Conservation (phyloP, 2,329 filamentous ascomycete species). For the Arthrobotrys musiformis region DNA sequence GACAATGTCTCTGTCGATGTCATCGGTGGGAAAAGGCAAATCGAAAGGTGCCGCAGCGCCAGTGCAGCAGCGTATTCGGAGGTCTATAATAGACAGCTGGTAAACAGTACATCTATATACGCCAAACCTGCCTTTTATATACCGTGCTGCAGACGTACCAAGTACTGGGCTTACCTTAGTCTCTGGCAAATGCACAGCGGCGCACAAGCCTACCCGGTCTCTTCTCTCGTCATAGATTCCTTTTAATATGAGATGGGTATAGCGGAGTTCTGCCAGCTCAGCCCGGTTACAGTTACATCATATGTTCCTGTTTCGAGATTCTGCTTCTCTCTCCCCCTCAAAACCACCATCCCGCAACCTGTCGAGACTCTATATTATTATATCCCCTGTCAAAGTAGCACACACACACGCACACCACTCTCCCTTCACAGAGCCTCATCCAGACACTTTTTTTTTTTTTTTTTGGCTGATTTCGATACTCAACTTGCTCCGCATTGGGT, state of each 20-base stretch:
- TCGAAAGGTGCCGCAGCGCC: background rate
- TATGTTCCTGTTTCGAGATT: slow-evolving; percentile 9
- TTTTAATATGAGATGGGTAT: background rate
- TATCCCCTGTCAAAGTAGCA: slow-evolving; percentile 19
- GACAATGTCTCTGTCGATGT: slow-evolving; percentile 5
- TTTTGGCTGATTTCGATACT: slow-evolving; percentile 9
- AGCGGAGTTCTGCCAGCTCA: slow-evolving; percentile 24
- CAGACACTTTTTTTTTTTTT: background rate
- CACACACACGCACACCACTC: background rate
- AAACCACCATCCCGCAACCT: background rate
- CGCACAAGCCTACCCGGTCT: slow-evolving; percentile 19
- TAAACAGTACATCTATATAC: slow-evolving; percentile 24
- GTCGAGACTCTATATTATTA: background rate
- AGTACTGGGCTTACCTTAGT: slow-evolving; percentile 11
- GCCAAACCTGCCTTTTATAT: slow-evolving; percentile 21
- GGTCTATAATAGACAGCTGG: background rate
- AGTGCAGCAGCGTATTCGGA: slow-evolving; percentile 1
- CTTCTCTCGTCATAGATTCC: background rate
- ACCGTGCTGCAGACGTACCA: background rate
- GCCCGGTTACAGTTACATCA: slow-evolving; percentile 42
- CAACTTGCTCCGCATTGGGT: slow-evolving; percentile 3
- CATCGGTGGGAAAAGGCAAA: background rate
- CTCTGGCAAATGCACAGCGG: slow-evolving; percentile 23
- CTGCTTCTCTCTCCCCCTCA: background rate
- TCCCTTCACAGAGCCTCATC: slow-evolving; percentile 6